Evolutionary conservation across 2,329 filamentous ascomycete genomes (phyloP).

Genomic region (Chrysoporthe deuterocubensis): DNA sequence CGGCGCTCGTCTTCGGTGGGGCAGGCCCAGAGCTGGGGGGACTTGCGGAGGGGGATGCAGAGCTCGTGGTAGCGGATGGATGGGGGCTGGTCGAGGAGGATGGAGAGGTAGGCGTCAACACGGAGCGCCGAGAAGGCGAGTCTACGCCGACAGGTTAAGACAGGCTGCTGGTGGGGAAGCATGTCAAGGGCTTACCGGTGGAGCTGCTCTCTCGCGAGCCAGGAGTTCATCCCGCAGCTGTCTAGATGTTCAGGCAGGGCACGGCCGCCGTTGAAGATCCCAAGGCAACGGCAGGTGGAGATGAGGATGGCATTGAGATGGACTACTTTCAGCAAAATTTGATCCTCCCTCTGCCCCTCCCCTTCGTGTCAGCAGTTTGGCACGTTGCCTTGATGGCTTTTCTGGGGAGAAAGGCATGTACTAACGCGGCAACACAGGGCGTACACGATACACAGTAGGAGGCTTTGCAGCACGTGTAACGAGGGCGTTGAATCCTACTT

Average conservation of each 20-base stretch:
- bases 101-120: background rate
- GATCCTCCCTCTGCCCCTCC: too few relatives aligned
- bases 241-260: background rate
- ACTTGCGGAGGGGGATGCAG: background rate
- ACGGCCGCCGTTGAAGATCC: background rate
- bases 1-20: background rate
- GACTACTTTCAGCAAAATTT: background rate
- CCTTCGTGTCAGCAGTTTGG: background rate
- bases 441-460: background rate
- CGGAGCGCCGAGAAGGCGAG: background rate
- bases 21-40: background rate
- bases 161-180: background rate
- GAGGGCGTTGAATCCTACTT: background rate
- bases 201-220: background rate
- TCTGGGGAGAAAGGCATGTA: background rate
- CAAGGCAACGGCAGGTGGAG: background rate
- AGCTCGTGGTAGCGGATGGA: background rate
- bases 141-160: background rate
- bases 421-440: background rate
- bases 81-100: background rate
- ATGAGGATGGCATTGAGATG: background rate
- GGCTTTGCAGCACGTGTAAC: background rate
- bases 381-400: background rate
- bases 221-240: background rate
- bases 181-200: background rate